phyloP scores from a whole-genome alignment of 306 rosid species.

The Inga laurina region DNA sequence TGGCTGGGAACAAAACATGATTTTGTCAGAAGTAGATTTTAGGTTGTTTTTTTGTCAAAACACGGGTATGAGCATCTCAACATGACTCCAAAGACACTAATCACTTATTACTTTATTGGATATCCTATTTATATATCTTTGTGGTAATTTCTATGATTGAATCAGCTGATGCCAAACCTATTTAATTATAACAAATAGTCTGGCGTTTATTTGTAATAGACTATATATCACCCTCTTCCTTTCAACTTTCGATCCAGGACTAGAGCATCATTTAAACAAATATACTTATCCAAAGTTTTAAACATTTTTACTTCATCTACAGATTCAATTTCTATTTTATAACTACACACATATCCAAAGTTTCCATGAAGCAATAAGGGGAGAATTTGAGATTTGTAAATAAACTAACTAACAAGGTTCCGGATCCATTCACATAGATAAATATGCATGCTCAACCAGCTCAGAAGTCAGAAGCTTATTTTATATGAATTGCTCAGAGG shows the following conservation, averaged over 20 bases:
- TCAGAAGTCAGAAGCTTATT: too few species aligned
- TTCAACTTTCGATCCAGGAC: background rate
- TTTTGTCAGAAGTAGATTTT: background rate
- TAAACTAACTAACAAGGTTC: background rate
- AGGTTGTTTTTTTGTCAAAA: background rate
- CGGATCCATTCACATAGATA: background rate
- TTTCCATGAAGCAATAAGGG: background rate
- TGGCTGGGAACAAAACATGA: background rate
- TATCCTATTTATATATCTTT: background rate
- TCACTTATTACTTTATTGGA: background rate
- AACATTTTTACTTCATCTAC: background rate
- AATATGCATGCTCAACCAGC: too few species aligned
- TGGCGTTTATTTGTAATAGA: background rate
- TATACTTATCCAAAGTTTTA: background rate
- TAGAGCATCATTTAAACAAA: background rate
- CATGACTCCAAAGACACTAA: background rate
- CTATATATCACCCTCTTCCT: background rate
- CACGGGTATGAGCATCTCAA: background rate
- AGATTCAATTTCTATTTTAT: too few species aligned
- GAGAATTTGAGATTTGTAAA: too few species aligned
- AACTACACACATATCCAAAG: background rate
- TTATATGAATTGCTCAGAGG: background rate
- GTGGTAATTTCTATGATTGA: background rate
- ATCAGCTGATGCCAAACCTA: background rate
- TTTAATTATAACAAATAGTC: background rate